Conservation (phyloP, 2,329 filamentous ascomycete species). For the Penicillium sumatraense region DNA sequence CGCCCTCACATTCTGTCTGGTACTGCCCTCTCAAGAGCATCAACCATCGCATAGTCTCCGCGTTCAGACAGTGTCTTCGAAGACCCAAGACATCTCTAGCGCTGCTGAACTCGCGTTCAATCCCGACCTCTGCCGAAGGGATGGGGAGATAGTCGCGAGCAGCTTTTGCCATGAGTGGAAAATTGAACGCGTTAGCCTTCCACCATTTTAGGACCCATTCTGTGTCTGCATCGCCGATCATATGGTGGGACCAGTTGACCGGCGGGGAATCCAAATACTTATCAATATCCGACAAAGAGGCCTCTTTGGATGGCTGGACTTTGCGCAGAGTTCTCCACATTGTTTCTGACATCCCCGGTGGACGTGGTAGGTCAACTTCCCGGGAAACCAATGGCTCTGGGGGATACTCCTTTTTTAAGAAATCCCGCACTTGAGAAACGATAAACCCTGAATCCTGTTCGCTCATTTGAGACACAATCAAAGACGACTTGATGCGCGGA, state of each 20-base stretch:
- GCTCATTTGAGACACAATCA: constrained; percentile 16
- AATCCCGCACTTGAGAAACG: constrained; percentile 15
- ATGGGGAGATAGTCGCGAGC: constrained; percentile 13
- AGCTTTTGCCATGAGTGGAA: constrained; percentile 15
- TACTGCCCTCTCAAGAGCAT: constrained; percentile 13
- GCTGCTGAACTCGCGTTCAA: constrained; percentile 16
- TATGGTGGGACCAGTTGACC: constrained; percentile 12
- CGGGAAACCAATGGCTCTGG: constrained; percentile 7
- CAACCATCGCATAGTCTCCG: constrained; percentile 13
- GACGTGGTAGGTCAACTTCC: constrained; percentile 4
- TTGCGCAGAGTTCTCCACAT: constrained; percentile 12
- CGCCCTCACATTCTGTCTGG: neutral
- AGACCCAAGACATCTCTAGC: constrained; percentile 14
- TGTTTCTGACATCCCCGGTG: constrained; percentile 11
- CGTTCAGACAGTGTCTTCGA: constrained; percentile 13
- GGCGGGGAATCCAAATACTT: constrained; percentile 12
- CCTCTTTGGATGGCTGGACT: constrained; percentile 9
- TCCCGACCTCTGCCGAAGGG: constrained; percentile 13
- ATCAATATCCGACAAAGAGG: constrained; percentile 11
- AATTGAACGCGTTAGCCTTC: constrained; percentile 13
- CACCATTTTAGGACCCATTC: constrained; percentile 16
- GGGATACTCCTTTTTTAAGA: constrained; percentile 11
- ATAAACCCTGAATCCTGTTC: constrained; percentile 10
- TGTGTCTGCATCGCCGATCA: constrained; percentile 12
- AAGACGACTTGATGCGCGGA: constrained; percentile 17